A percentile compares a stretch with the other conserved stretches of the same genome.
phyloP scores from a whole-genome alignment of 1,139 yeast species.

The Scheffersomyces quercinus region DNA sequence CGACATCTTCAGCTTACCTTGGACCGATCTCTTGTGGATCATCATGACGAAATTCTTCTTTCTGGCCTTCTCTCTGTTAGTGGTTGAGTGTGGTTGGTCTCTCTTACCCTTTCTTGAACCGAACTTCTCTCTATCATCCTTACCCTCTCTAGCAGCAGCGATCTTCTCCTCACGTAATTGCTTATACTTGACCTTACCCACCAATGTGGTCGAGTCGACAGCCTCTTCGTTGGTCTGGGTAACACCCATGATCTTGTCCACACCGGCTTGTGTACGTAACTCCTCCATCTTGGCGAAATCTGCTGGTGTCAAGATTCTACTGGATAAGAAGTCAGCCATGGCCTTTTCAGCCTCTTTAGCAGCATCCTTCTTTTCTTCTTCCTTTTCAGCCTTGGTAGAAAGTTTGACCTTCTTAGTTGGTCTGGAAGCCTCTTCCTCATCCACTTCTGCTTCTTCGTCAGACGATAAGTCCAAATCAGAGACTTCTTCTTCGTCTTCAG shows the following conservation, averaged over 20 bases:
- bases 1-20: constrained; percentile 89
- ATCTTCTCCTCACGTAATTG: constrained; percentile 87
- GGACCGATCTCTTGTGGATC: constrained; percentile 92
- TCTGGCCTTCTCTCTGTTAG: constrained; percentile 93
- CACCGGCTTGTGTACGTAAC: constrained; percentile 78
- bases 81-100: constrained; percentile 80
- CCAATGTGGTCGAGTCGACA: constrained; percentile 75
- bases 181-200: constrained; percentile 86
- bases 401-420: constrained; percentile 27
- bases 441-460: constrained; percentile 13
- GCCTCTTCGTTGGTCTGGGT: constrained; percentile 71
- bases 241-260: constrained; percentile 69
- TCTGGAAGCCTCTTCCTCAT: constrained; percentile 21
- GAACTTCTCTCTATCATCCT: constrained; percentile 87
- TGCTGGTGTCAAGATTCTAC: constrained; percentile 89
- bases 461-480: constrained; percentile 40
- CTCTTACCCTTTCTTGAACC: constrained; percentile 87
- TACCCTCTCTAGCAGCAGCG: constrained; percentile 84
- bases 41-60: constrained; percentile 99
- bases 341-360: constrained; percentile 37
- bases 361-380: constrained; percentile 7
- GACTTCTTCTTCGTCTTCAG: constrained; percentile 40
- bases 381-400: constrained; percentile 4
- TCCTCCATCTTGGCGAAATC: constrained; percentile 95
- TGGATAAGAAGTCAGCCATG: constrained; percentile 64